Conservation (phyloP, 805 yeast species). For the Suhomyces canberraensis region DNA sequence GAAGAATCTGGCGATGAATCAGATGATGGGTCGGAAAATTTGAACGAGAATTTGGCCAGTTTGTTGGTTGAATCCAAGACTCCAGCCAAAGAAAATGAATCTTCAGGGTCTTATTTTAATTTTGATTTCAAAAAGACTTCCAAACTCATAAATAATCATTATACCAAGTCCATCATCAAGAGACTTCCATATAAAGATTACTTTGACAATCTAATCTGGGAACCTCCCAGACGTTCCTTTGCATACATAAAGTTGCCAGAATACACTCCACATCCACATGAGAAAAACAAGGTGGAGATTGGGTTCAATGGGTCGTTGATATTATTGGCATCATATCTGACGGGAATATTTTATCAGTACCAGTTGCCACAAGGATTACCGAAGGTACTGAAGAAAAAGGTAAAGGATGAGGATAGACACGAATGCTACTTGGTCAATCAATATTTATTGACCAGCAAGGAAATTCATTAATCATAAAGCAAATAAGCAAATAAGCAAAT, state of each 20-base stretch:
- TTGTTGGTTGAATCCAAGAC: conserved; percentile 24
- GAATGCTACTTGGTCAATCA: conserved; percentile 31
- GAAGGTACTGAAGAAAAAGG: conserved; percentile 6
- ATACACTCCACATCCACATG: conserved; percentile 14
- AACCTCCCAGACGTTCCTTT: conserved; percentile 42
- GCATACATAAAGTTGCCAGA: conserved; percentile 40
- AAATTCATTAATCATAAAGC: no score
- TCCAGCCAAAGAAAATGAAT: conserved; percentile 9
- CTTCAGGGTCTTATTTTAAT: conserved; percentile 13
- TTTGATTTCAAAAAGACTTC: conserved; percentile 23
- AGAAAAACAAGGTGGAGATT: conserved; percentile 27
- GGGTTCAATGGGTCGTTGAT: conserved; percentile 35
- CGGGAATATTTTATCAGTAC: conserved; percentile 39
- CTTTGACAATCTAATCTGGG: conserved; percentile 39
- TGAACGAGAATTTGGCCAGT: conserved; percentile 42
- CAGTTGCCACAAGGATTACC: conserved; percentile 21
- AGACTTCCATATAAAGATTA: conserved; percentile 41
- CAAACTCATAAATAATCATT: conserved; percentile 31
- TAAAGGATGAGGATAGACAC: conserved; percentile 22
- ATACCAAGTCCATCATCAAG: conserved; percentile 36
- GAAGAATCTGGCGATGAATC: conserved; percentile 18
- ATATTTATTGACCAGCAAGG: no score
- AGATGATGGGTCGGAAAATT: conserved; percentile 31
- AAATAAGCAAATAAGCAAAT: no score
- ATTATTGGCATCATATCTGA: conserved; percentile 36